Conservation (phyloP, 805 yeast species). For the Ogataea kodamae region DNA sequence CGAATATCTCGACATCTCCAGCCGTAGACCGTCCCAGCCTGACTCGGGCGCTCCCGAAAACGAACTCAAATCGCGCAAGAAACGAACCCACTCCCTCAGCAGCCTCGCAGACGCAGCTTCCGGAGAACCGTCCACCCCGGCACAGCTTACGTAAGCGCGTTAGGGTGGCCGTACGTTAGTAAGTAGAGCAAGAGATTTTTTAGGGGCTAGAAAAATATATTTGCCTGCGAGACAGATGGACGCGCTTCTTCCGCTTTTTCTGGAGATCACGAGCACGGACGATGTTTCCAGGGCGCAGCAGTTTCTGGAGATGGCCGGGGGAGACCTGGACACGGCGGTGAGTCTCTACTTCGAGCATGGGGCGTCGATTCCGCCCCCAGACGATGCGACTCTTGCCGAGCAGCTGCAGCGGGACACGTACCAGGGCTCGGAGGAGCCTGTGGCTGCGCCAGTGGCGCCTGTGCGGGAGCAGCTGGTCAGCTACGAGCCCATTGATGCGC, state of each 20-base stretch:
- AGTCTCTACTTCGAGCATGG: slow-evolving; percentile 76
- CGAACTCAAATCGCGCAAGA: slow-evolving; percentile 11
- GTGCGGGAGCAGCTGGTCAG: slow-evolving; percentile 59
- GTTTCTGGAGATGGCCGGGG: slow-evolving; percentile 74
- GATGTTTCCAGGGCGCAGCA: slow-evolving; percentile 68
- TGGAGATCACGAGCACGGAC: slow-evolving; percentile 77
- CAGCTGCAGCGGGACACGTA: slow-evolving; percentile 64
- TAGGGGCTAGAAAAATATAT: background rate
- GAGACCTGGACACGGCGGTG: slow-evolving; percentile 79
- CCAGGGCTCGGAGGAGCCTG: slow-evolving; percentile 41
- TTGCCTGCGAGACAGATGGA: slow-evolving; percentile 20
- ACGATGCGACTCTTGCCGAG: slow-evolving; percentile 54
- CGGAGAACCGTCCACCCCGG: slow-evolving; percentile 5
- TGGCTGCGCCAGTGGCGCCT: slow-evolving; percentile 77
- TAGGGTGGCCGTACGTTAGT: too few species aligned
- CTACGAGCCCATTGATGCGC: slow-evolving; percentile 21
- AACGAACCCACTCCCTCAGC: slow-evolving; percentile 11
- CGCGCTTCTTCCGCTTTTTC: slow-evolving; percentile 63
- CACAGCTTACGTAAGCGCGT: slow-evolving; percentile 3
- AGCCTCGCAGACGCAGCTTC: slow-evolving; percentile 17
- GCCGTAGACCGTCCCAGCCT: too few species aligned
- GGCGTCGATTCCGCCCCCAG: slow-evolving; percentile 20
- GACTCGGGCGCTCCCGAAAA: slow-evolving; percentile 4
- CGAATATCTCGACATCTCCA: slow-evolving; percentile 14
- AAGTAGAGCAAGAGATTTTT: background rate